phyloP scores from a whole-genome alignment of 139 green algal species.

The Chlorella sp. region DNA sequence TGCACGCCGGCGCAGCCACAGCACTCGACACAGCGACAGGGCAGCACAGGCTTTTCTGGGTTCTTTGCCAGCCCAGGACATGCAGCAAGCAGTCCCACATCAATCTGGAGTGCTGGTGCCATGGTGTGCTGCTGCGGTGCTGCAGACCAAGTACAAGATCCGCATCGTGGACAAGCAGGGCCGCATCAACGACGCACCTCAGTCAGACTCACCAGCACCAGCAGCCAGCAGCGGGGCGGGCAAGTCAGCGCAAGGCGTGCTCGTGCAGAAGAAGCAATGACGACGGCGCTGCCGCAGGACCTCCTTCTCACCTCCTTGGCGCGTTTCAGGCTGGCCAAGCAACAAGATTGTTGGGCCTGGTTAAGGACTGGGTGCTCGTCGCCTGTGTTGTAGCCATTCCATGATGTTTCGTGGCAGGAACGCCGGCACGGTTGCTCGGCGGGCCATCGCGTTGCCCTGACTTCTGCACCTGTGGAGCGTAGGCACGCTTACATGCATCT shows the following conservation, averaged over 20 bases:
- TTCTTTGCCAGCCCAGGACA: neutral
- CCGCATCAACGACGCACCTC: neutral
- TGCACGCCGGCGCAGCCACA: neutral
- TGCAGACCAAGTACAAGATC: slow-evolving; percentile 1
- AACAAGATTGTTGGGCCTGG: too few species aligned
- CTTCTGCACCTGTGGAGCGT: too few species aligned
- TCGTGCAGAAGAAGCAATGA: neutral
- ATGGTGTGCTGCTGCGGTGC: neutral
- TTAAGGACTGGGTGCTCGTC: too few species aligned
- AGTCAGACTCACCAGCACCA: neutral
- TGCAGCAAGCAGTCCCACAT: neutral
- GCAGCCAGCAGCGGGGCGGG: neutral
- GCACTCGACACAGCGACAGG: neutral
- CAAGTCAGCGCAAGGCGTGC: neutral
- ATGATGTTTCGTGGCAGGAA: too few species aligned
- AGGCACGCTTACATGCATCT: too few species aligned
- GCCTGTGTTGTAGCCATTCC: too few species aligned
- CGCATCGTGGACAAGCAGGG: neutral
- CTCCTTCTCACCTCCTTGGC: too few species aligned
- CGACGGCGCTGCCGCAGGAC: too few species aligned
- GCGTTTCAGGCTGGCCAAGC: too few species aligned
- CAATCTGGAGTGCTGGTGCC: too few species aligned
- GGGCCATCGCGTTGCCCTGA: too few species aligned
- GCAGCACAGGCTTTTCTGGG: neutral
- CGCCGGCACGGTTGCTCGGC: too few species aligned